Percentiles rank a stretch among this genome's conserved stretches.
phyloP scores from a whole-genome alignment of 2,329 filamentous ascomycete species.

The Thelonectria blattea region DNA sequence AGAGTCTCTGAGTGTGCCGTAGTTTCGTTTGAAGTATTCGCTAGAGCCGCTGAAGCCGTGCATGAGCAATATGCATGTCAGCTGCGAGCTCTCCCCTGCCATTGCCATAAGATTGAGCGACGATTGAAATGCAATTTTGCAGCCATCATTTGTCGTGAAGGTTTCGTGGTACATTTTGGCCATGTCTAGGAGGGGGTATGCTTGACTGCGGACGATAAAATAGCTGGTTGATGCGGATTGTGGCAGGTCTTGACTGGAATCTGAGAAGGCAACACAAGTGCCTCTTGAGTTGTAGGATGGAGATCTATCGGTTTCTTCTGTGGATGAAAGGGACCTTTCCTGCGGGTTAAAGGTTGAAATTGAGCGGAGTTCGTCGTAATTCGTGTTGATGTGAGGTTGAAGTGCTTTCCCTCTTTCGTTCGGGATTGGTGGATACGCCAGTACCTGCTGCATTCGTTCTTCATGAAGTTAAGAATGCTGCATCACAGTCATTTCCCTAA shows the following conservation, averaged over 20 bases:
- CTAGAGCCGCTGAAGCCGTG: conserved; percentile 40
- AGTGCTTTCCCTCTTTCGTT: too few species aligned
- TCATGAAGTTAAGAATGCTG: too few species aligned
- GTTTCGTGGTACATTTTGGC: conserved; percentile 27
- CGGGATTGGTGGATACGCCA: too few species aligned
- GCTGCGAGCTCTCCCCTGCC: conserved; percentile 4
- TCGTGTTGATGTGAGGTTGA: too few species aligned
- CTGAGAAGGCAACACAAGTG: background rate
- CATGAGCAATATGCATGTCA: conserved; percentile 36
- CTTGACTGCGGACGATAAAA: background rate
- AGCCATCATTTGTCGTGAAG: conserved; percentile 34
- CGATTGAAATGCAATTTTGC: conserved; percentile 33
- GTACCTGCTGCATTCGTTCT: too few species aligned
- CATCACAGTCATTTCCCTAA: too few species aligned
- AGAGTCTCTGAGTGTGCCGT: conserved; percentile 25
- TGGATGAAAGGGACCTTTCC: too few species aligned
- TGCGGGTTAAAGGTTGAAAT: too few species aligned
- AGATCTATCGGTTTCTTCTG: background rate
- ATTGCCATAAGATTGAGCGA: conserved; percentile 27
- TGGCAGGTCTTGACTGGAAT: background rate
- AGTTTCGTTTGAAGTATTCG: conserved; percentile 36
- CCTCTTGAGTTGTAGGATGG: background rate
- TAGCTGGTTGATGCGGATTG: background rate
- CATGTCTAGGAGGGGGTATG: background rate
- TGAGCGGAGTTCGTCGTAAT: too few species aligned